Conservation (phyloP, 352 stramenopile genomes). For the Albugo laibachii region DNA sequence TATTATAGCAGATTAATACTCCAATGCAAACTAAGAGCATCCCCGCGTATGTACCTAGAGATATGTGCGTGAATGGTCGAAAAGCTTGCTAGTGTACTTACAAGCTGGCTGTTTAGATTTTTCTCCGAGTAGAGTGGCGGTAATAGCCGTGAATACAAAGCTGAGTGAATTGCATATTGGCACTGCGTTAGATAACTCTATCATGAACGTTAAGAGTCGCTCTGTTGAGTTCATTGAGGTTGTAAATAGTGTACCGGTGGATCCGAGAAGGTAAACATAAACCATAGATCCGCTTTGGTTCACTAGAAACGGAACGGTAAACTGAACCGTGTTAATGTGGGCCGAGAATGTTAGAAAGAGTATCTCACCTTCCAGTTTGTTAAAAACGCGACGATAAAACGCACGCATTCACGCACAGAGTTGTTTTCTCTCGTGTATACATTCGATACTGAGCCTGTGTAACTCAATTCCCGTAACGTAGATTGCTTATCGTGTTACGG, state of each 20-base stretch:
- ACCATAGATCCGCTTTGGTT: constrained; percentile 72
- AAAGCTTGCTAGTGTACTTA: constrained; percentile 13
- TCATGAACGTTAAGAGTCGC: not conserved
- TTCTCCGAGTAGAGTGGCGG: constrained; percentile 51
- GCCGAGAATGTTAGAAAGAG: not conserved
- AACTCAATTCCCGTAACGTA: too few relatives aligned
- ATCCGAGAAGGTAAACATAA: constrained; percentile 62
- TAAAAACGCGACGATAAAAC: constrained; percentile 21
- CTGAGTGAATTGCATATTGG: constrained; percentile 79
- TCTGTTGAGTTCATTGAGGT: not conserved
- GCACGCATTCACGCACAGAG: constrained; percentile 21
- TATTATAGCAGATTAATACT: constrained; percentile 47
- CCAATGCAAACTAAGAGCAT: constrained; percentile 40
- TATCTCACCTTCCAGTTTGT: constrained; percentile 54
- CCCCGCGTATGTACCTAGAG: constrained; percentile 30
- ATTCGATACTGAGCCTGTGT: too few relatives aligned
- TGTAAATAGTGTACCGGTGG: constrained; percentile 17
- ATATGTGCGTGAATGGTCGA: not conserved
- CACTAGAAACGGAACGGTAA: constrained; percentile 57
- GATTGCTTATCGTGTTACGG: too few relatives aligned
- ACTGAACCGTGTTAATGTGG: constrained; percentile 14
- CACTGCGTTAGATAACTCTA: constrained; percentile 72
- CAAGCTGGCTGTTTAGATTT: constrained; percentile 38
- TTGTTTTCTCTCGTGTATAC: constrained; percentile 44
- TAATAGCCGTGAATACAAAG: constrained; percentile 76